These are phyloP conservation scores for Diaporthe sp. DNA, from an alignment of 2,329 filamentous ascomycete species.

Conservation along the genomic window DNA sequence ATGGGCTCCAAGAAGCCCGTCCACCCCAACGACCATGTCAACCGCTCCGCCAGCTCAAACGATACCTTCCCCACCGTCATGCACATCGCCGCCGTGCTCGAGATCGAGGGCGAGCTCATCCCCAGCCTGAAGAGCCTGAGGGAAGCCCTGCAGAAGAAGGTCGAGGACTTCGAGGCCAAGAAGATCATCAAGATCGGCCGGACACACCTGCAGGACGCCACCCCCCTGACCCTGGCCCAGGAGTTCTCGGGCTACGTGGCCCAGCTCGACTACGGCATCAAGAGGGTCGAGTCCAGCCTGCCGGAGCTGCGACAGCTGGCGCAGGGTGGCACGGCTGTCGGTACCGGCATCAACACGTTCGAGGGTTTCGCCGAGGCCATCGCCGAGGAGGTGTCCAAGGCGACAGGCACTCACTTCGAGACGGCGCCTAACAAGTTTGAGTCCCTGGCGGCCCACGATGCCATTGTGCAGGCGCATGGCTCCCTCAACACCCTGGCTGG, in stretches of 20 bases:
- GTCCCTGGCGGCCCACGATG: conserved; percentile 94
- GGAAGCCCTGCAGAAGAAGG: conserved; percentile 87
- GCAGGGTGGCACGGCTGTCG: conserved; percentile 78
- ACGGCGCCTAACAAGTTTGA: conserved; percentile 99
- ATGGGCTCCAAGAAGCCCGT: conserved; percentile 99
- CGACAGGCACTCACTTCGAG: conserved; percentile 93
- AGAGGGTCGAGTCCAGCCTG: conserved; percentile 73
- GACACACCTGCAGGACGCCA: conserved; percentile 97
- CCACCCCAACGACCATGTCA: conserved; percentile 99
- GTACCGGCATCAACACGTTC: conserved; percentile 97
- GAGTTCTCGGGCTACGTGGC: conserved; percentile 98
- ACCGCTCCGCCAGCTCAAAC: conserved; percentile 98
- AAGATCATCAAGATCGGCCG: conserved; percentile 99
- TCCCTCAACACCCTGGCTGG: conserved; percentile 92
- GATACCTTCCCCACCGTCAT: conserved; percentile 99
- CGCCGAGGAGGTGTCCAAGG: conserved; percentile 88
- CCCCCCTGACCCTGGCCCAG: conserved; percentile 93
- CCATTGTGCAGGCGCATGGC: conserved; percentile 93
- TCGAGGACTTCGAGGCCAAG: conserved; percentile 84
- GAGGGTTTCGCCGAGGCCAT: conserved; percentile 95
- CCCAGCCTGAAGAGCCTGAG: conserved; percentile 87
- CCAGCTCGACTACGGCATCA: conserved; percentile 91
- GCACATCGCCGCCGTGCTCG: conserved; percentile 97
- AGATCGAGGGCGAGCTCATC: conserved; percentile 87
- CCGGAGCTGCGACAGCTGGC: conserved; percentile 52